Evolutionary conservation across 192 early-diverging fungal species (phyloP).

Genomic region (Gorgonomyces haynaldii): DNA sequence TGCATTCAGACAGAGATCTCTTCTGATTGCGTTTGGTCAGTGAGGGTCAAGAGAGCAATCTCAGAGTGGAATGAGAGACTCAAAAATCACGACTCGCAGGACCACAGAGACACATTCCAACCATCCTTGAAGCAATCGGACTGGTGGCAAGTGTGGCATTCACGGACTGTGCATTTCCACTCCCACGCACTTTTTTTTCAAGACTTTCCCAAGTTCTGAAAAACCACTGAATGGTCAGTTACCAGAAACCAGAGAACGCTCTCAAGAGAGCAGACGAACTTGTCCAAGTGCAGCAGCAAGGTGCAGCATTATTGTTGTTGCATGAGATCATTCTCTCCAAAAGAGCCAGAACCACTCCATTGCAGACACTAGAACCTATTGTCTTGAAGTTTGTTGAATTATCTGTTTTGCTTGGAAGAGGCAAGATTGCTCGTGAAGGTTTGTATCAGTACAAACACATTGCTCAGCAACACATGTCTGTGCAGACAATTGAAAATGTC

Average conservation of each 20-base stretch:
- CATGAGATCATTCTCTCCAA: slow-evolving; percentile 88
- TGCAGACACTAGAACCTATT: slow-evolving; percentile 80
- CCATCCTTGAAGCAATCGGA: too few relatives aligned
- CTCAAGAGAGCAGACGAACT: slow-evolving; percentile 79
- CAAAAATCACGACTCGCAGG: too few relatives aligned
- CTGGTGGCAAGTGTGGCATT: too few relatives aligned
- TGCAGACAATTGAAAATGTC: slow-evolving; percentile 75
- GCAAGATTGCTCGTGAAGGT: slow-evolving; percentile 88
- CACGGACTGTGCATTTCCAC: too few relatives aligned
- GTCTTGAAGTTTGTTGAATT: slow-evolving; percentile 88
- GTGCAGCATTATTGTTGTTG: slow-evolving; percentile 72
- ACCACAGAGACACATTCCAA: too few relatives aligned
- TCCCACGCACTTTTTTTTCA: too few relatives aligned
- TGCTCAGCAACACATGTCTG: slow-evolving; percentile 88
- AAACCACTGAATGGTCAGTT: slow-evolving; percentile 16
- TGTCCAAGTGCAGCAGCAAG: slow-evolving; percentile 74
- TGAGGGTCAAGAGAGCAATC: too few relatives aligned
- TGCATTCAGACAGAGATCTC: too few relatives aligned
- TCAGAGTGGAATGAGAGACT: too few relatives aligned
- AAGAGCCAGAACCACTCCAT: slow-evolving; percentile 69
- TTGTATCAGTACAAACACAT: slow-evolving; percentile 98
- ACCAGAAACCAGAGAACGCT: slow-evolving; percentile 71
- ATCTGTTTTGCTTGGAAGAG: slow-evolving; percentile 73
- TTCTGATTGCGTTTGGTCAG: too few relatives aligned
- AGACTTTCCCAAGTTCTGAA: too few relatives aligned